Evolutionary conservation across 2,329 filamentous ascomycete species (phyloP), one percentile per base, ranked within the genome.

Genomic region (Aspergillus carbonarius): DNA sequence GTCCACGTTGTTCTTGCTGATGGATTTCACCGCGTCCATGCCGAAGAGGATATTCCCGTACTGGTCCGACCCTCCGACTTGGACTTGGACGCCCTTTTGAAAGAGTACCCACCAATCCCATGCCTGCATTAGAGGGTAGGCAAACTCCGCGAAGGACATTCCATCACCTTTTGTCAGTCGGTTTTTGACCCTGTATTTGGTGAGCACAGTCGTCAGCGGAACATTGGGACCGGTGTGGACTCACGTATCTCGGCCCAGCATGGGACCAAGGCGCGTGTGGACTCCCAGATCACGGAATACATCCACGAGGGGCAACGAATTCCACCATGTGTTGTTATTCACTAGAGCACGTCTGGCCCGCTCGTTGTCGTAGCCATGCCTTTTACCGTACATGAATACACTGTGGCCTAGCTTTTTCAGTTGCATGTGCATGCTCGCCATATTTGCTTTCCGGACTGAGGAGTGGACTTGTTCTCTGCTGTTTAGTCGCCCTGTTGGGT

Each of bases 91-190:
- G 49, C 83, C 82, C 53, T 82, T 83, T 23, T 85, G 82, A 76
- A 90, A 96, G 78, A 98, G 83, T 66, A 90, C 83, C 91, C 91
- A 98, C 85, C 93, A 99, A 74, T 99, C 95, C 89, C 93, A 98
- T 20, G 89, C 92, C 73, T 99, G 95, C 68, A 98, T 85, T 15
- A 99, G 78, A 1, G 96, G 95, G 70, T 99, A 99, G 42, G 87
- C 85, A 74, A 99, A 96, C 72, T 99, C 95, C 35, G 91, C 88
- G 68, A 96, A 90, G 0, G 93, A 96, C 89, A 99, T 93, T 67
- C 95, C 96, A 63, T 95, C 90, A 37, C 92, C 91, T 54, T 87
- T 87, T n/a, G 84, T 83, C 81, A 98, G 83, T 70, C 92, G 91
- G 58, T 86, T 88, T 76, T 92, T 95, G 55, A 96, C 92, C 34